Conservation (phyloP, 169 alveolate genomes). For the Hepatocystis sp. region DNA sequence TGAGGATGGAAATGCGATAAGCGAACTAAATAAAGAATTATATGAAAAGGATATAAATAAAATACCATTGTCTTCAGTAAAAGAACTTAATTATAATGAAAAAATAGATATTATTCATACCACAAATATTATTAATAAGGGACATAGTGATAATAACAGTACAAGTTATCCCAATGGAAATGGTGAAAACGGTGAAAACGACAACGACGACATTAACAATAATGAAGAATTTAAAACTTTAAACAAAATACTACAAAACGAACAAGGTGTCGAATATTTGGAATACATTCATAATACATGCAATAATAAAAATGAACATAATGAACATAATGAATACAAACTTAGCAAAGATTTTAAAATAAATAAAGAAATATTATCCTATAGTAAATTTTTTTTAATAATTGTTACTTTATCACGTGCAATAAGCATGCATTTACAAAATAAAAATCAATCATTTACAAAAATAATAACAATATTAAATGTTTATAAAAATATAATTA, state of each 20-base stretch:
- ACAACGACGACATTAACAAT: too few species aligned
- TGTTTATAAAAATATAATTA: conserved; percentile 44
- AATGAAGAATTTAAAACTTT: conserved; percentile 53
- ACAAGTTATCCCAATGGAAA: too few species aligned
- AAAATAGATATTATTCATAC: too few species aligned
- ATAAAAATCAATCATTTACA: conserved; percentile 54
- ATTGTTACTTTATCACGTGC: conserved; percentile 71
- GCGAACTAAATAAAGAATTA: not conserved
- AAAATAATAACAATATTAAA: conserved; percentile 51
- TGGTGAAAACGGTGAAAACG: conserved; percentile 28
- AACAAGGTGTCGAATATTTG: conserved; percentile 3
- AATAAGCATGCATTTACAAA: conserved; percentile 45
- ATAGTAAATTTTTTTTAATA: conserved; percentile 72
- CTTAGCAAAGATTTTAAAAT: conserved; percentile 17
- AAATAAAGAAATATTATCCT: conserved; percentile 64
- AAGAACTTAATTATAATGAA: too few species aligned
- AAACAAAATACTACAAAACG: conserved; percentile 19
- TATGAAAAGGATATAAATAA: not conserved
- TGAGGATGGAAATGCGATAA: conserved; percentile 18
- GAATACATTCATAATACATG: not conserved
- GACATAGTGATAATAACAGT: too few species aligned
- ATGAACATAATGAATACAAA: not conserved
- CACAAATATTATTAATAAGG: too few species aligned
- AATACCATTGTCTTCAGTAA: too few species aligned
- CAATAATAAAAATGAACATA: not conserved